Conservation (phyloP, 305 asterid species). For the Ilex paraguariensis region DNA sequence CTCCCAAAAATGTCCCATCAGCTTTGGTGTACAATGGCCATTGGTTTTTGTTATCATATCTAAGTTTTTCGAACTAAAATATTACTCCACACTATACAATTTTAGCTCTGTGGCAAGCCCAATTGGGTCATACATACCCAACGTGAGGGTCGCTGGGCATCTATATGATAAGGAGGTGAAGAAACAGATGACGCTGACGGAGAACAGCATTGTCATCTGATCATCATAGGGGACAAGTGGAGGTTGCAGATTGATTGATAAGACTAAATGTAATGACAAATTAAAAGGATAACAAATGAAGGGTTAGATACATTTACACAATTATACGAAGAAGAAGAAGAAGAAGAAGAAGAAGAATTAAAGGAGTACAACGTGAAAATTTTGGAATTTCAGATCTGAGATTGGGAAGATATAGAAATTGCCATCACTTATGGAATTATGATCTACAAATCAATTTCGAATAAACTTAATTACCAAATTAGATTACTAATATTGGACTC, state of each 20-base stretch:
- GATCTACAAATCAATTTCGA: no score
- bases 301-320: not conserved
- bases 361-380: no score
- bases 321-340: not conserved
- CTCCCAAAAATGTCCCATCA: no score
- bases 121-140: conserved; percentile 11
- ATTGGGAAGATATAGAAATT: no score
- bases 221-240: not conserved
- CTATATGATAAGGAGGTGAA: conserved; percentile 9
- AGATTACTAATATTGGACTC: no score
- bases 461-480: no score
- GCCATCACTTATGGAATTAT: no score
- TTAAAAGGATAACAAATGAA: not conserved
- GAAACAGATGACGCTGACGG: conserved; percentile 5
- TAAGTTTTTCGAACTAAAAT: conserved; percentile 13
- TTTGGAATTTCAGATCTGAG: no score
- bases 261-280: not conserved
- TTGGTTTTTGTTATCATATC: conserved; percentile 17
- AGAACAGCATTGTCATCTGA: not conserved
- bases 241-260: not conserved
- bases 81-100: conserved; percentile 20
- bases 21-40: conserved; percentile 28
- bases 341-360: no score
- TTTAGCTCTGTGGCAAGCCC: conserved; percentile 12
- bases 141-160: conserved; percentile 9